Evolutionary conservation across 208 protist genomes (phyloP), one percentile per base, ranked within the genome.

Genomic region (Trypanosomatidae sp.): DNA sequence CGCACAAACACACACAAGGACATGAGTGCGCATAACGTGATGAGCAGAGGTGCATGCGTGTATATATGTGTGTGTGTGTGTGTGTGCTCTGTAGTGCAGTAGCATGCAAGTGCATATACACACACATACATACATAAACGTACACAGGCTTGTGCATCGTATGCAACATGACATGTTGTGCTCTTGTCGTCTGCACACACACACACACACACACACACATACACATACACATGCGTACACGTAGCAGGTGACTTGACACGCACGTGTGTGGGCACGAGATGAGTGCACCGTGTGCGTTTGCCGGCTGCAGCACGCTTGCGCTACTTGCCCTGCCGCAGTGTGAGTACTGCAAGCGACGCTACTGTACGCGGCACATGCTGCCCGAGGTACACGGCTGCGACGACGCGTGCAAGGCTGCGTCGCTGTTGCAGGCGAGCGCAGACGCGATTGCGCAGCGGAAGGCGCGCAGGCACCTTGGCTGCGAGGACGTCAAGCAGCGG

Each of bases 381-480:
- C 82, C 82, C 3, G 76, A 91, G 35, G 61, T 71, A n/a, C 82
- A 91, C 48, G 82, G 82, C n/a, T 91, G 82, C 46, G 65, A 73
- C 0, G 67, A 83, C 43, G 74, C 67, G 2, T 72, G 59, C 47
- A 79, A 72, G 39, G 85, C 82, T 35, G 48, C 46, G 8, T 61
- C 77, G 7, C 62, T 73, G 43, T 53, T 63, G 4, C 55, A 83
- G 43, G 74, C 76, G n/a, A 71, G 71, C 3, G 58, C 47, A 11
- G 81, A 79, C 30, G 71, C 76, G 5, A 56, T 55, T 6, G 73
- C 57, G 19, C 57, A 79, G 48, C 62, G 55, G 11, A 60, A 57
- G n/a, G 58, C 69, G 10, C 65, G 67, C 11, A 81, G 71, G 45
- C 73, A 82, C 53, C 42, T 82, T n/a, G 81, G 77, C 32, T 58